Percentiles rank a stretch among this genome's conserved stretches.
Conservation (phyloP, 2,329 filamentous ascomycete genomes). For the Clarireedia sp. region DNA sequence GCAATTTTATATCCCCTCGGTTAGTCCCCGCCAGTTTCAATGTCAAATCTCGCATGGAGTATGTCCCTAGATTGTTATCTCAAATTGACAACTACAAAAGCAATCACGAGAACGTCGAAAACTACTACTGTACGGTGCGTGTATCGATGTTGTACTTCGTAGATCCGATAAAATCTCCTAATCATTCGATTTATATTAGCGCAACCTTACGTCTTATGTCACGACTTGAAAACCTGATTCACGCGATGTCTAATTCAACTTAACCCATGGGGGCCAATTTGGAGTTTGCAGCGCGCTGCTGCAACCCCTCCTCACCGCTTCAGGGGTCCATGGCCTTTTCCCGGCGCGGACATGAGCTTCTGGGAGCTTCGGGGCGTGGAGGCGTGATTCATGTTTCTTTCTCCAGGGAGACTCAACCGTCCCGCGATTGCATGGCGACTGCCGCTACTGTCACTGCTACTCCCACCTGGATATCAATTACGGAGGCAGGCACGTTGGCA, state of each 20-base stretch:
- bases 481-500: too few species aligned
- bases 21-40: background rate
- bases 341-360: background rate
- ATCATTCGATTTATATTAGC: too few species aligned
- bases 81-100: background rate
- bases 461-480: too few species aligned
- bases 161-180: slow-evolving; percentile 1
- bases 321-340: background rate
- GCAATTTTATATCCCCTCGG: background rate
- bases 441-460: background rate
- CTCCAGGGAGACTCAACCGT: background rate
- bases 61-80: background rate
- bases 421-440: background rate
- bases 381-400: background rate
- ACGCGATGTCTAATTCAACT: background rate
- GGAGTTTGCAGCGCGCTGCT: background rate
- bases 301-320: slow-evolving; percentile 1
- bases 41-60: background rate
- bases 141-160: background rate
- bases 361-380: background rate
- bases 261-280: background rate
- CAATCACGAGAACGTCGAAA: too few species aligned
- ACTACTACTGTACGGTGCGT: background rate
- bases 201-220: background rate
- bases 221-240: slow-evolving; percentile 2